Base-by-base conservation (phyloP, 2,329 filamentous ascomycete species). In the Biscogniauxia marginata region DNA sequence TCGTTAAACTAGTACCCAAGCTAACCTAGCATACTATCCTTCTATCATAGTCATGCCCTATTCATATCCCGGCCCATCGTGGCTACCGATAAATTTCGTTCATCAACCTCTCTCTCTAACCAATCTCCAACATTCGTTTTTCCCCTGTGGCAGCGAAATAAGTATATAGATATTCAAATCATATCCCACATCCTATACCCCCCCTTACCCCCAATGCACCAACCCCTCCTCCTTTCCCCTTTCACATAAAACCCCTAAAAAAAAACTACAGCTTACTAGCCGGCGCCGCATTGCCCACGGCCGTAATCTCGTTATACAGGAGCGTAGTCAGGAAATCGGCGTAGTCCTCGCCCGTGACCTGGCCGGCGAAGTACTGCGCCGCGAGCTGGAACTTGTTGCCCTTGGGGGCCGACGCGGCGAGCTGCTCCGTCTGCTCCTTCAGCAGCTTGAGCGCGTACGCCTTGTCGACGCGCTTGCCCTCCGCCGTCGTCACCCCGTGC, bases 321-420 rank as follows among this genome's bases (percentile, higher is more conserved):
- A 72, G 52, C 21, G 79, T 77, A 7, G 91, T 97, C 79, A 99
- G 76, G 79, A 98, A 98, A 75, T 99, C 95, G 11, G 93, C 92
- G 74, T 98, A 98, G 65, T 97, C 93, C 80, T 98, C 95, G 55
- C 95, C 95, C 3, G 93, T 98, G 56, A 98, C 89, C 81, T 99
- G 95, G 47, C 85, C 80, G 30, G 90, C 86, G 71, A 98, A 97
- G 78, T 98, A 98, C 76, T 96, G 88, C 1, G 91, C 91, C 0
- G 95, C 95, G 52, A 96, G 83, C 58, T 88, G 85, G 78, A 82
- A 97, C 81, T 97, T 97, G 81, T 97, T 95, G 55, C 92, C 92
- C 80, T 90, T 89, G 50, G 87, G 84, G 2, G 86, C 92, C 73
- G 90, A 90, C 63, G 84, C 74, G 23, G 86, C 81, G 24, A 98